Evolutionary conservation across 2,329 filamentous ascomycete species (phyloP).

Genomic region (Alternaria hordeiaustralica): DNA sequence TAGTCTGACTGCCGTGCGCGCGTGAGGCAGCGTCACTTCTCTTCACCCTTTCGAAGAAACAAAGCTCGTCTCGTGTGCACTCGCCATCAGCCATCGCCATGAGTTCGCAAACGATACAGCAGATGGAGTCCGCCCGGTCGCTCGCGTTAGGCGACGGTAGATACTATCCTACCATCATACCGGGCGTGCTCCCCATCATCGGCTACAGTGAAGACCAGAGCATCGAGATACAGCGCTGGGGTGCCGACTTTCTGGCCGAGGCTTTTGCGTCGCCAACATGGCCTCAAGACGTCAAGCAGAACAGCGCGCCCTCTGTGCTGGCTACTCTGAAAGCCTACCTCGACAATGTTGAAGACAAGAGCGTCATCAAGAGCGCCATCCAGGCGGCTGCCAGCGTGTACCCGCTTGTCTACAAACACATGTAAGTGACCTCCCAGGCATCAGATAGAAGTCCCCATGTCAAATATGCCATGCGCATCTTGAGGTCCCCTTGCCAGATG

Average conservation of each 20-base stretch:
- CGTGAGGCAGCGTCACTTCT: constrained; percentile 35
- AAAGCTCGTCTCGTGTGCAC: constrained; percentile 28
- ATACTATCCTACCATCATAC: constrained; percentile 91
- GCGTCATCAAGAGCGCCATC: constrained; percentile 84
- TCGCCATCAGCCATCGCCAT: constrained; percentile 29
- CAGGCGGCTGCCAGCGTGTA: constrained; percentile 93
- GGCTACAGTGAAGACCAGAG: constrained; percentile 67
- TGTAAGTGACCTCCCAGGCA: constrained; percentile 68
- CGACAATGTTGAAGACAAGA: constrained; percentile 69
- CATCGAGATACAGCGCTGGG: constrained; percentile 91
- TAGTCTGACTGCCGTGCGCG: constrained; percentile 39
- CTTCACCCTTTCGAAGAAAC: constrained; percentile 27
- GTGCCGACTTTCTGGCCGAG: constrained; percentile 92
- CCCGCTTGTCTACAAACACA: constrained; percentile 88
- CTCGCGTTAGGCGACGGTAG: constrained; percentile 85
- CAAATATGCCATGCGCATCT: constrained; percentile 22
- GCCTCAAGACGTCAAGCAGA: constrained; percentile 77
- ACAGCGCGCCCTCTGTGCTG: constrained; percentile 76
- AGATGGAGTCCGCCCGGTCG: constrained; percentile 88
- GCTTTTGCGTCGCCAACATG: constrained; percentile 93
- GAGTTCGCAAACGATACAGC: constrained; percentile 61
- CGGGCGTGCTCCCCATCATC: constrained; percentile 91
- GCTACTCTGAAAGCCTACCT: constrained; percentile 68
- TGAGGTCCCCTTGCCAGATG: constrained; percentile 18
- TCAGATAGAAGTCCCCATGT: constrained; percentile 31